These are phyloP conservation scores for Pugionium cornutum DNA, from an alignment of 345 rosid species.

Conservation along the genomic window DNA sequence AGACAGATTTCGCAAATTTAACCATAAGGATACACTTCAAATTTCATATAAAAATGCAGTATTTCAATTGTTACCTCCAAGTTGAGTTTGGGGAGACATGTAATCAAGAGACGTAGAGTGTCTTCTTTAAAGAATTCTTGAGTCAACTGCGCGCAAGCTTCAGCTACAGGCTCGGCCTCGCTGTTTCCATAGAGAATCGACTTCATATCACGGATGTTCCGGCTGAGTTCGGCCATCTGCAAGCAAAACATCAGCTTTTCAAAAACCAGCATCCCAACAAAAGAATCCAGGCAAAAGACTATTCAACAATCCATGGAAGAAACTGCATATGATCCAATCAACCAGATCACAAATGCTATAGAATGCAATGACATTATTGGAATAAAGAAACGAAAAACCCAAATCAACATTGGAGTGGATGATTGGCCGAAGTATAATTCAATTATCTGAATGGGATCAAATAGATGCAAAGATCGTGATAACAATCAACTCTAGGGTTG, in stretches of 20 bases:
- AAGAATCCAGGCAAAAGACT: background rate
- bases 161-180: conserved; percentile 92
- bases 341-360: background rate
- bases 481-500: background rate
- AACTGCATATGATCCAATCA: background rate
- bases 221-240: conserved; percentile 83
- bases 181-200: conserved; percentile 88
- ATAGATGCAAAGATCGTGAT: background rate
- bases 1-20: background rate
- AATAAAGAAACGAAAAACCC: background rate
- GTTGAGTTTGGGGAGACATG: conserved; percentile 78
- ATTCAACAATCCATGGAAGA: conserved; percentile 4
- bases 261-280: background rate
- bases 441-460: background rate
- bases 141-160: conserved; percentile 89
- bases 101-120: conserved; percentile 69
- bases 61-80: conserved; percentile 61
- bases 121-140: conserved; percentile 92
- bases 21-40: background rate
- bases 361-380: background rate
- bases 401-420: background rate
- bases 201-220: conserved; percentile 82
- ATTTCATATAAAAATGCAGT: background rate
- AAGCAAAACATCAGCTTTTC: background rate
- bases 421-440: too few relatives aligned